Percentiles rank a stretch among this genome's conserved stretches.
Conservation (phyloP, 441 rosid species). For the Arabidopsis lyrata region DNA sequence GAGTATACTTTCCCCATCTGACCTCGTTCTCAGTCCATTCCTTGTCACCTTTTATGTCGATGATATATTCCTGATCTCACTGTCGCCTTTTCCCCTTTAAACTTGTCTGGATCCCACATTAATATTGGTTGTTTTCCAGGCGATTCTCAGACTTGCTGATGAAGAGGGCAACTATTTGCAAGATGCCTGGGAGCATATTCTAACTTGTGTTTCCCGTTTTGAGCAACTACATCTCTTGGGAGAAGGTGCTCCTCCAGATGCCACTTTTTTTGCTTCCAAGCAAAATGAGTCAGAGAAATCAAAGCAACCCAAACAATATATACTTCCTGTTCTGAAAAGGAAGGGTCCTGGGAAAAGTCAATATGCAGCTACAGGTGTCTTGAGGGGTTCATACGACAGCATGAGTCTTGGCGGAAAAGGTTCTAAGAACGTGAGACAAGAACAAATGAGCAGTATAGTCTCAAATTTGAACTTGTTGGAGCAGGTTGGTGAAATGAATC, state of each 20-base stretch:
- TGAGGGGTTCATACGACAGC: constrained; percentile 99
- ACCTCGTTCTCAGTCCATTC: constrained; percentile 20
- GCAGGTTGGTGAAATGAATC: constrained; percentile 99
- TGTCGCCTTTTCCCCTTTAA: constrained; percentile 1
- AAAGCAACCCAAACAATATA: constrained; percentile 71
- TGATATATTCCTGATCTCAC: constrained; percentile 8
- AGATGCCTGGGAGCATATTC: constrained; percentile 99
- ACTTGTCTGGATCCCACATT: constrained; percentile 41
- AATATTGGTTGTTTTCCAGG: constrained; percentile 56
- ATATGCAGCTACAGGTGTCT: constrained; percentile 81
- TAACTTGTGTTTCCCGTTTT: constrained; percentile 98
- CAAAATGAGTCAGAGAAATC: constrained; percentile 86
- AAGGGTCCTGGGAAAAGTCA: constrained; percentile 93
- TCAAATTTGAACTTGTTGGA: constrained; percentile 96
- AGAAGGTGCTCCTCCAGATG: constrained; percentile 99
- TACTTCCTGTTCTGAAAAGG: constrained; percentile 93
- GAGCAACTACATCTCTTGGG: constrained; percentile 99
- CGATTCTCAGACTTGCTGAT: constrained; percentile 91
- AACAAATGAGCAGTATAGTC: constrained; percentile 88
- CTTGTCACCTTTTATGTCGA: constrained; percentile 9
- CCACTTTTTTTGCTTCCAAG: constrained; percentile 87
- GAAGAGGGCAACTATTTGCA: constrained; percentile 99
- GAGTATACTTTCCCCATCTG: constrained; percentile 9
- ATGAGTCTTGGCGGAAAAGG: constrained; percentile 80
- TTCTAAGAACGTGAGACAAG: constrained; percentile 81